Conservation (phyloP, 2,329 filamentous ascomycete species). For the Paecilomyces variotii region DNA sequence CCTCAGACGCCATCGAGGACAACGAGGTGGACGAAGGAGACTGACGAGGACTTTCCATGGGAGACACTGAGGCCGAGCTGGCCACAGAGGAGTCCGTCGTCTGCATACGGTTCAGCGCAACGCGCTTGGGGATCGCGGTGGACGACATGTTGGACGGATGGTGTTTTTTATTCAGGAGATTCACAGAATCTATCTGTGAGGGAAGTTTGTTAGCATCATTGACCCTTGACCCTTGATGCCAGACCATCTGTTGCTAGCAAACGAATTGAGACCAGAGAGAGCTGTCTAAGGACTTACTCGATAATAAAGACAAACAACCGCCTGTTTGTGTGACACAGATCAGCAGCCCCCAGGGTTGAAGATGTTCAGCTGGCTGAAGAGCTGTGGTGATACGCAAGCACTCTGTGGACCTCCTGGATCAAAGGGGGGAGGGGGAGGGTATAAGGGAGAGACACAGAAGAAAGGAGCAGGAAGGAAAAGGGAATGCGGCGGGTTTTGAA, state of each 20-base stretch:
- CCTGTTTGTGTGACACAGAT: background rate
- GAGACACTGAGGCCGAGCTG: conserved; percentile 48
- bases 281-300: too few relatives aligned
- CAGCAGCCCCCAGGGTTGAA: background rate
- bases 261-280: background rate
- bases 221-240: too few relatives aligned
- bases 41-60: conserved; percentile 51
- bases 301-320: background rate
- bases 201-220: background rate
- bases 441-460: background rate
- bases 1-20: conserved; percentile 72
- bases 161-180: background rate
- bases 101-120: conserved; percentile 45
- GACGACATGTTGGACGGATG: conserved; percentile 37
- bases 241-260: background rate
- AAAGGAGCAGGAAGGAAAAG: background rate
- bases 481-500: background rate
- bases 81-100: conserved; percentile 49
- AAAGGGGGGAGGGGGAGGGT: background rate
- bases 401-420: background rate
- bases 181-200: background rate
- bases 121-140: conserved; percentile 39
- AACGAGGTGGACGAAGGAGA: conserved; percentile 82
- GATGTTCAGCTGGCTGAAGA: background rate
- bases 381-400: background rate